A percentile compares a stretch with the other conserved stretches of the same genome.
Evolutionary conservation across 768 basidiomycete genomes (phyloP).

Genomic region (Psilocybe azurescens): DNA sequence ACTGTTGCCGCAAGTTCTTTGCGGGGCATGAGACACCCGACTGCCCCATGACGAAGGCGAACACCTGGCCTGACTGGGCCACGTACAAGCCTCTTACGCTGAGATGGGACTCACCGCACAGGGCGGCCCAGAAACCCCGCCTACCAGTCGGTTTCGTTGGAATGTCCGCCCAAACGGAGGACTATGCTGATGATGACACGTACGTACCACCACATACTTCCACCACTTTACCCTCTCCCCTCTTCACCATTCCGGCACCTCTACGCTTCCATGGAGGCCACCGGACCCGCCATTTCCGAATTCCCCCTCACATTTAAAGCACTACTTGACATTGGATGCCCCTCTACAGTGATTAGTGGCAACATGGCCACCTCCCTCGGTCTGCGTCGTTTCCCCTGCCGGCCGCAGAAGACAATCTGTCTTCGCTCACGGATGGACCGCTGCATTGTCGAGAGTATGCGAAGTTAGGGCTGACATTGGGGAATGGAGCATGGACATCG

Average conservation of each 20-base stretch:
- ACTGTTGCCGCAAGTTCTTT: slow-evolving; percentile 17
- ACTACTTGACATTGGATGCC: no score
- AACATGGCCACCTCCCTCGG: no score
- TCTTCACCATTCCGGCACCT: slow-evolving; percentile 4
- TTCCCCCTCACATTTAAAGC: background rate
- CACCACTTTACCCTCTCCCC: background rate
- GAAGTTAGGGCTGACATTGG: no score
- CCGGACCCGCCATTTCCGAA: background rate
- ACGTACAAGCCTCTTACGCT: slow-evolving; percentile 14
- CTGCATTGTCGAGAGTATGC: slow-evolving; percentile 25
- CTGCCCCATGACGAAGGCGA: background rate
- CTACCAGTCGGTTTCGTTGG: slow-evolving; percentile 1
- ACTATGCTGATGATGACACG: background rate
- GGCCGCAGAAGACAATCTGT: slow-evolving; percentile 23
- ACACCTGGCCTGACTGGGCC: slow-evolving; percentile 9
- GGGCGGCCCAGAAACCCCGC: background rate
- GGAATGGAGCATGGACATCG: slow-evolving; percentile 26
- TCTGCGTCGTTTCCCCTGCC: slow-evolving; percentile 26
- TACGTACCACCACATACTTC: no score
- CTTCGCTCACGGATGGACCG: slow-evolving; percentile 16
- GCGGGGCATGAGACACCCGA: slow-evolving; percentile 7
- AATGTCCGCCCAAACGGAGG: background rate
- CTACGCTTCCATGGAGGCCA: background rate
- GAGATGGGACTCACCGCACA: no score
- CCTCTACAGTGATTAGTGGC: no score